These are phyloP conservation scores for Populus simonii DNA, from an alignment of 345 rosid species.

Conservation along the genomic window DNA sequence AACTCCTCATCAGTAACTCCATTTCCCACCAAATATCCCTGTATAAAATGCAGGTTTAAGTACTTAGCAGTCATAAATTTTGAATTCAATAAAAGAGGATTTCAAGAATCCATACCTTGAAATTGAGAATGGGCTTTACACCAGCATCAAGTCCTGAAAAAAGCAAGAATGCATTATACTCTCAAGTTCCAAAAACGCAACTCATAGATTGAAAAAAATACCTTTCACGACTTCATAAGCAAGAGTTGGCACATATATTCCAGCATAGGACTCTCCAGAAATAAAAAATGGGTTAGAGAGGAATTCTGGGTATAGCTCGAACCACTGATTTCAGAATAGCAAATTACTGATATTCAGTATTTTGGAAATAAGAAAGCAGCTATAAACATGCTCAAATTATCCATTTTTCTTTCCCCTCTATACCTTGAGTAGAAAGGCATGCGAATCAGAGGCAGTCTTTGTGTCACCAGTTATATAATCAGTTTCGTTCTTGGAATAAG, in stretches of 20 bases:
- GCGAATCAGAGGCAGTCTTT: constrained; percentile 66
- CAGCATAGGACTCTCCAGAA: constrained; percentile 95
- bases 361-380: constrained; percentile 1
- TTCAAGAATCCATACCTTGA: constrained; percentile 47
- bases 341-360: constrained; percentile 3
- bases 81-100: constrained; percentile 7
- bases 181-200: constrained; percentile 5
- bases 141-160: constrained; percentile 61
- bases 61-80: constrained; percentile 2
- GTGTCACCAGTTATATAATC: constrained; percentile 65
- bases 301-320: constrained; percentile 73
- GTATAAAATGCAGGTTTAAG: constrained; percentile 10
- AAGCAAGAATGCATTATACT: not conserved
- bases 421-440: constrained; percentile 72
- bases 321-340: constrained; percentile 55
- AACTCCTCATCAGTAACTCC: constrained; percentile 71
- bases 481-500: constrained; percentile 53
- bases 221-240: constrained; percentile 71
- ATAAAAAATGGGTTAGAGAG: constrained; percentile 70
- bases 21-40: constrained; percentile 95
- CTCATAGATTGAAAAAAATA: constrained; percentile 14
- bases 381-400: not conserved
- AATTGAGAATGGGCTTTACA: constrained; percentile 55
- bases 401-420: not conserved
- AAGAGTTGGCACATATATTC: constrained; percentile 84